Base-by-base conservation (phyloP, 2,329 filamentous ascomycete species). In the Botrytis cinerea region DNA sequence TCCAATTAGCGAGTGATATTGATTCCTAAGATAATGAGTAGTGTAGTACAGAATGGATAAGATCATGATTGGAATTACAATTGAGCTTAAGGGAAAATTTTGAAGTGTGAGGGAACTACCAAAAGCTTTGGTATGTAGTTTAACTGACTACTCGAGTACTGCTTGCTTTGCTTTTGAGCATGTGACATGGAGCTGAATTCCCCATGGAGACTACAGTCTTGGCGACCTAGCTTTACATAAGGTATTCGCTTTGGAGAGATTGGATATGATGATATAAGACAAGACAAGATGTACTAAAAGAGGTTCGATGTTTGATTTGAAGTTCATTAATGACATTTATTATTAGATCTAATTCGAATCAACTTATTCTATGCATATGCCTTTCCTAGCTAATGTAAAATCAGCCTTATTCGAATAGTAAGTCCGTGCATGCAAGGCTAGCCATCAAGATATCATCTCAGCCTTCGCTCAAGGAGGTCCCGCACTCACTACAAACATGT, bases 401-500 rank as follows among this genome's bases (percentile, higher is more conserved):
- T 20, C 64, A 68, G 48, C 66, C 66, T 68, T 22, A 18, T 57
- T 54, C 16, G n/a, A 68, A 38, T 43, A 22, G 22, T 32, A 16
- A 38, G 48, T 57, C 48, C 38, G 48, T 69, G 66, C 66, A 57
- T 59, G 54, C 48, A 32, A 69, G 66, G 66, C 48, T 69, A 57
- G 66, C 66, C 14, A 57, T 16, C n/a, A 20, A 40, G 6, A 22
- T 38, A 57, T 43, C 48, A 57, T 69, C 66, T 57, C 66, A 69
- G 63, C 63, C 63, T 67, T 67, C 32, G 38, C 45, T 2, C 25
- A 57, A 28, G 28, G 14, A 45, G 12, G 20, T 18, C 22, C 22
- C 63, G 1, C 48, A 45, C 35, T 22, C 48, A 68, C 51, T 59
- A 35, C 35, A 72, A 63, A 38, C 32, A 76, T 75, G 74, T 63